These are phyloP conservation scores for Irpex lacteus DNA, from an alignment of 1,284 basidiomycete species.

Conservation along the genomic window DNA sequence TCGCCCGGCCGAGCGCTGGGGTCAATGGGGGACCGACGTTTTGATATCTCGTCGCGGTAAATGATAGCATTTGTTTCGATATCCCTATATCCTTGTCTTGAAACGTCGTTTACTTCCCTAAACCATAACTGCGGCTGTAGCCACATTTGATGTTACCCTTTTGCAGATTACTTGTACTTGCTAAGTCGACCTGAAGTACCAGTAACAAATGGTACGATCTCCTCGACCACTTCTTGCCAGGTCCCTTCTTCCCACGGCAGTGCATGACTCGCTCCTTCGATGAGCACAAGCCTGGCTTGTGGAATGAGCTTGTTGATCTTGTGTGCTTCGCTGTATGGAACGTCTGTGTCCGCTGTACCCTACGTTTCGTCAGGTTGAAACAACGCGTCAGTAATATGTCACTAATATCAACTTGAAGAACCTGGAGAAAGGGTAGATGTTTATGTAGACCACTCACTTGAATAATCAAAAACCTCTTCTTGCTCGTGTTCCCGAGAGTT, in stretches of 20 bases:
- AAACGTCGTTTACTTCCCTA: too few relatives aligned
- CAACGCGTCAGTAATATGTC: too few relatives aligned
- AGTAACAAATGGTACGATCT: constrained; percentile 3
- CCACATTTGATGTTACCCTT: too few relatives aligned
- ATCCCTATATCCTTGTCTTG: too few relatives aligned
- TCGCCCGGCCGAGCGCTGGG: too few relatives aligned
- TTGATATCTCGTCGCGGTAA: too few relatives aligned
- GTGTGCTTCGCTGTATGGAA: constrained; percentile 8
- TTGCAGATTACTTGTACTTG: background rate
- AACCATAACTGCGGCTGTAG: too few relatives aligned
- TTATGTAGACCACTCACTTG: constrained; percentile 2
- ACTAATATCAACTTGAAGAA: background rate
- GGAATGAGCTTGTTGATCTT: constrained; percentile 10
- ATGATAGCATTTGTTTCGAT: too few relatives aligned
- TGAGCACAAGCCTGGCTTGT: constrained; percentile 6
- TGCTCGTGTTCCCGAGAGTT: constrained; percentile 1
- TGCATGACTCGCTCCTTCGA: constrained; percentile 7
- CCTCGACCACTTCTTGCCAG: background rate
- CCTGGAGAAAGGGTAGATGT: too few relatives aligned
- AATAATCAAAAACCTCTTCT: constrained; percentile 11
- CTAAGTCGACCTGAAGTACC: background rate
- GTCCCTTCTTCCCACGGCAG: constrained; percentile 4
- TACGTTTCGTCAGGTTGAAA: background rate
- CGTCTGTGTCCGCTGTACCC: constrained; percentile 9
- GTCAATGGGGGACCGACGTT: too few relatives aligned